Evolutionary conservation across 176 grass and related monocot species (phyloP).

Genomic region (Saccharum officinarum): DNA sequence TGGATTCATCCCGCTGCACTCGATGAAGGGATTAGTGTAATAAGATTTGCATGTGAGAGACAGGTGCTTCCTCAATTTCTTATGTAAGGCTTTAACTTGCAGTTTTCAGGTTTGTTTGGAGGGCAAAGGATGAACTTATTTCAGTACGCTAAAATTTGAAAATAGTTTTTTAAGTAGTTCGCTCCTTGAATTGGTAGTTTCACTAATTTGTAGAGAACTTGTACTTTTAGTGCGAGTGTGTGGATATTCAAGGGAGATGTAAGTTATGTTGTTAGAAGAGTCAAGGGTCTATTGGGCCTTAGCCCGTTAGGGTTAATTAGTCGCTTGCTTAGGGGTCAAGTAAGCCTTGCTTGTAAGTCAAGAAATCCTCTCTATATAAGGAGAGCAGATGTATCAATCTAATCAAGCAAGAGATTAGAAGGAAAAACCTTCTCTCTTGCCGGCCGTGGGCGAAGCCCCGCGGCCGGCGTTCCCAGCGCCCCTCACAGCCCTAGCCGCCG

Average conservation of each 20-base stretch:
- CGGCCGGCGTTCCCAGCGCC: too few relatives aligned
- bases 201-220: neutral
- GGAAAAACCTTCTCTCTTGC: too few relatives aligned
- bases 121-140: neutral
- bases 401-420: too few relatives aligned
- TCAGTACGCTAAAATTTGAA: neutral
- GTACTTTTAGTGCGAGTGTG: neutral
- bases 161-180: neutral
- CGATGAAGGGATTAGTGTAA: slow-evolving; percentile 53
- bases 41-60: slow-evolving; percentile 62
- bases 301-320: too few relatives aligned
- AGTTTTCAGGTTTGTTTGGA: neutral
- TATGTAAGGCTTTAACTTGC: neutral
- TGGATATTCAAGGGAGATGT: neutral
- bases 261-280: too few relatives aligned
- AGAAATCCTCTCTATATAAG: too few relatives aligned
- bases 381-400: too few relatives aligned
- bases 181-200: neutral
- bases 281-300: too few relatives aligned
- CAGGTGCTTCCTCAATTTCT: slow-evolving; percentile 44
- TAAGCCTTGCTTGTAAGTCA: too few relatives aligned
- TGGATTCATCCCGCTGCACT: slow-evolving; percentile 86
- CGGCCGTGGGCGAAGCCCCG: too few relatives aligned
- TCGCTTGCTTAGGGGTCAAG: too few relatives aligned
- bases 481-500: too few relatives aligned